These are phyloP conservation scores for Stramenopiles sp. DNA, from an alignment of 352 stramenopile species.

Conservation along the genomic window DNA sequence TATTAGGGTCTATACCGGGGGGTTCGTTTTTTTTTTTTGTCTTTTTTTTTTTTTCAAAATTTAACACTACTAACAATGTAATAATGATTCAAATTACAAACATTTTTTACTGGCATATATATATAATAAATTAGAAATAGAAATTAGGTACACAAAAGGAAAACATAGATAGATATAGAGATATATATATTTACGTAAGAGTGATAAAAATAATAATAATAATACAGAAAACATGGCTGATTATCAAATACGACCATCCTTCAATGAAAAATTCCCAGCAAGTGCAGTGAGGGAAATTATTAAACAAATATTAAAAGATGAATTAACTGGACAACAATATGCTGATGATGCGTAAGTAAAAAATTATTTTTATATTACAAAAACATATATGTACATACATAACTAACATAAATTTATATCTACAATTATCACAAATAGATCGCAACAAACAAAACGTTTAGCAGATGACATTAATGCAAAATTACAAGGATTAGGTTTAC, in stretches of 20 bases:
- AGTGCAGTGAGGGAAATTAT: slow-evolving; percentile 17
- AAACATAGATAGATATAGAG: too few relatives aligned
- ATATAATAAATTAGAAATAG: too few relatives aligned
- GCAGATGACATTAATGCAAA: slow-evolving; percentile 44
- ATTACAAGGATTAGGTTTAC: slow-evolving; percentile 32
- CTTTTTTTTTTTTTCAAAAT: too few relatives aligned
- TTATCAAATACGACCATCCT: neutral
- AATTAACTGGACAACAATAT: slow-evolving; percentile 21
- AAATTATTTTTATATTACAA: neutral
- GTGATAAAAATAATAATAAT: too few relatives aligned
- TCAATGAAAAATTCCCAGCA: neutral
- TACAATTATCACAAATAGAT: slow-evolving; percentile 35
- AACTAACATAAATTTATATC: slow-evolving; percentile 1
- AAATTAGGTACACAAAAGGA: too few relatives aligned
- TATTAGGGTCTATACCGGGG: too few relatives aligned
- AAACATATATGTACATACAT: neutral
- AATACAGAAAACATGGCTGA: neutral
- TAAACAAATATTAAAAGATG: slow-evolving; percentile 16
- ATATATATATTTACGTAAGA: too few relatives aligned
- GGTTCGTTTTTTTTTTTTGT: too few relatives aligned
- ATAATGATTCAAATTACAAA: too few relatives aligned
- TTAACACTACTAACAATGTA: too few relatives aligned
- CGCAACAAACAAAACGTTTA: slow-evolving; percentile 52
- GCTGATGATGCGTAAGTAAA: slow-evolving; percentile 10
- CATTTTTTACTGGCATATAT: too few relatives aligned